These are phyloP conservation scores for Malania oleifera DNA, from an alignment of 164 flowering plant species.

Conservation along the genomic window DNA sequence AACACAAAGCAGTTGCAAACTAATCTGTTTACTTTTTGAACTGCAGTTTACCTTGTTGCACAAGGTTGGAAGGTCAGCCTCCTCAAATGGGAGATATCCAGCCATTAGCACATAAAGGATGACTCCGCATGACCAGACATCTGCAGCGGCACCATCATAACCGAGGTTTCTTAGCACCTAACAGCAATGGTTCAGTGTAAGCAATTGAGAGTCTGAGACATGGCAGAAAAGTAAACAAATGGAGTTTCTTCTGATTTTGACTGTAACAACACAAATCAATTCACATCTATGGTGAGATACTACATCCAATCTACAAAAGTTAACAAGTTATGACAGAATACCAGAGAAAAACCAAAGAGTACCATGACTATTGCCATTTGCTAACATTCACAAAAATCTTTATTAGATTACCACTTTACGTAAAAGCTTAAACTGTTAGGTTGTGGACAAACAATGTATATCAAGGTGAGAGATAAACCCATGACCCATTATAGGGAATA, in stretches of 20 bases:
- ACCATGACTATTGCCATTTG: neutral
- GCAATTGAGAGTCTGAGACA: no score
- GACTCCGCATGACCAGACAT: constrained; percentile 98
- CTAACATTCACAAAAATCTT: neutral
- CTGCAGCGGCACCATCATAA: constrained; percentile 98
- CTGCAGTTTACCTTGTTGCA: constrained; percentile 53
- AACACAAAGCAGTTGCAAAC: neutral
- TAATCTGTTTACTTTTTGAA: neutral
- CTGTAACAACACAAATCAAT: neutral
- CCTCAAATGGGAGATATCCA: constrained; percentile 94
- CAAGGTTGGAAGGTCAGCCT: constrained; percentile 68
- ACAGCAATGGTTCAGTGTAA: neutral
- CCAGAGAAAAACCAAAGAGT: no score
- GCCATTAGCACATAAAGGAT: constrained; percentile 96
- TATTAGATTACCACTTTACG: no score
- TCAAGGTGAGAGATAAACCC: no score
- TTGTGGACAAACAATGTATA: no score
- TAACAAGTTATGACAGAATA: neutral
- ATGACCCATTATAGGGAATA: no score
- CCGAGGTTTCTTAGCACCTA: constrained; percentile 81
- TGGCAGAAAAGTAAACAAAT: neutral
- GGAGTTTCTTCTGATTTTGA: neutral
- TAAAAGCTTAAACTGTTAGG: no score
- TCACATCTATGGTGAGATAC: neutral
- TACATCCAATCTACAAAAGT: neutral